Percentiles rank a stretch among this genome's conserved stretches.
These are phyloP conservation scores for Rubus parviflorus DNA, from an alignment of 306 rosid genomes.

Conservation along the genomic window DNA sequence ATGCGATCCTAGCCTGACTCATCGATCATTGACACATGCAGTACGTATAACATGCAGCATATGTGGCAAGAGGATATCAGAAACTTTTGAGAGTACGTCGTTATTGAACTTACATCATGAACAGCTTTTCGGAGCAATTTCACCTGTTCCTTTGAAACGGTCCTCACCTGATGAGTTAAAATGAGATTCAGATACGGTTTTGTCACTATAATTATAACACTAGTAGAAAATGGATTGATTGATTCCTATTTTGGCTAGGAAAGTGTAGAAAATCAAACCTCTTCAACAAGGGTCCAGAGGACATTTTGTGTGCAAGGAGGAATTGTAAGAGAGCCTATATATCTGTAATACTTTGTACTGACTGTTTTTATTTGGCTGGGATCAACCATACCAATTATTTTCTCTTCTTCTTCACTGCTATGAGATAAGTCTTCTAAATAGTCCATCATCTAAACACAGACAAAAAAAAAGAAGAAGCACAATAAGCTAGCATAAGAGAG, in stretches of 20 bases:
- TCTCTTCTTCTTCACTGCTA: constrained; percentile 16
- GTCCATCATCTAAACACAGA: constrained; percentile 32
- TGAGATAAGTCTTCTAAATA: constrained; percentile 33
- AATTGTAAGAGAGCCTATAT: constrained; percentile 66
- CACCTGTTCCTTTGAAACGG: constrained; percentile 52
- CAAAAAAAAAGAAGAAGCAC: background rate
- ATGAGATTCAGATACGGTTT: background rate
- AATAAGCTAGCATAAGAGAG: background rate
- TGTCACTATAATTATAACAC: background rate
- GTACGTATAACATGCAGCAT: too few species aligned
- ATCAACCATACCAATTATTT: constrained; percentile 34
- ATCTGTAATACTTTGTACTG: constrained; percentile 49
- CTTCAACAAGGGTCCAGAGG: constrained; percentile 49
- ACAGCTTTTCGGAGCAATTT: constrained; percentile 53
- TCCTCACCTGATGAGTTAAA: constrained; percentile 40
- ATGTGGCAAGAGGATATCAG: background rate
- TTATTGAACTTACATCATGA: constrained; percentile 69
- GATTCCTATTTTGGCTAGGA: background rate
- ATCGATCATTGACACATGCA: too few species aligned
- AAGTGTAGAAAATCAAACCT: constrained; percentile 18
- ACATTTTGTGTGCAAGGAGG: constrained; percentile 75
- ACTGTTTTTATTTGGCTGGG: constrained; percentile 35
- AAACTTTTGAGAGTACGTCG: background rate
- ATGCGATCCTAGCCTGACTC: too few species aligned
- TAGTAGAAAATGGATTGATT: background rate